Conservation (phyloP, 2,329 filamentous ascomycete genomes). For the Penicillium fuscoglaucum region DNA sequence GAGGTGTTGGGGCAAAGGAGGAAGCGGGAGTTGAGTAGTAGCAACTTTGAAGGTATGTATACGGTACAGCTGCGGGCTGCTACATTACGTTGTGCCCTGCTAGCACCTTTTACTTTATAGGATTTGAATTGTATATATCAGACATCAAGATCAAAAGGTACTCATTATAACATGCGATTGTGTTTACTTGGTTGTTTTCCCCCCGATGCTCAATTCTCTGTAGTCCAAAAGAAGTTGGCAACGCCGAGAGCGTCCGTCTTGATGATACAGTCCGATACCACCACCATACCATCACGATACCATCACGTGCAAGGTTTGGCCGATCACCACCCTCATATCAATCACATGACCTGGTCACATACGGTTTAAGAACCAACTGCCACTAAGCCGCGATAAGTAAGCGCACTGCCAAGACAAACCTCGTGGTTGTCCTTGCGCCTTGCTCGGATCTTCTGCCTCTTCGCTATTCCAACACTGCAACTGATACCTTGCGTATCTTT, state of each 20-base stretch:
- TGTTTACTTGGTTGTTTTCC: background rate
- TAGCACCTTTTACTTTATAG: background rate
- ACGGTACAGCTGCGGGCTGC: constrained; percentile 18
- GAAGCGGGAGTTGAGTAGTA: constrained; percentile 26
- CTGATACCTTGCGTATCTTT: constrained; percentile 32
- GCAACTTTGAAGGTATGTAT: constrained; percentile 21
- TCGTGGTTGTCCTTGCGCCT: constrained; percentile 32
- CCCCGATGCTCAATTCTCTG: background rate
- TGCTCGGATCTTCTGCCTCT: constrained; percentile 22
- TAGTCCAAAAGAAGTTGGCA: constrained; percentile 8
- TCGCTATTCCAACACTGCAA: constrained; percentile 20
- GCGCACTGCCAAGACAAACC: constrained; percentile 27
- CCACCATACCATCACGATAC: background rate
- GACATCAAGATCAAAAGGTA: background rate
- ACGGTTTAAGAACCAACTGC: constrained; percentile 1
- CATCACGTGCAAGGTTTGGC: constrained; percentile 3
- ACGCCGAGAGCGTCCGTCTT: constrained; percentile 5
- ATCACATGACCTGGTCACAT: constrained; percentile 8
- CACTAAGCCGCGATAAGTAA: constrained; percentile 20
- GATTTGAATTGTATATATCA: background rate
- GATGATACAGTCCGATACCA: constrained; percentile 7
- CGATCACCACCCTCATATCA: background rate
- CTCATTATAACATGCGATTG: background rate
- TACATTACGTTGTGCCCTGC: constrained; percentile 1
- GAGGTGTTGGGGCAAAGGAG: constrained; percentile 21